These are phyloP conservation scores for Penicillium chermesinum DNA, from an alignment of 495 filamentous ascomycete species.

Conservation along the genomic window DNA sequence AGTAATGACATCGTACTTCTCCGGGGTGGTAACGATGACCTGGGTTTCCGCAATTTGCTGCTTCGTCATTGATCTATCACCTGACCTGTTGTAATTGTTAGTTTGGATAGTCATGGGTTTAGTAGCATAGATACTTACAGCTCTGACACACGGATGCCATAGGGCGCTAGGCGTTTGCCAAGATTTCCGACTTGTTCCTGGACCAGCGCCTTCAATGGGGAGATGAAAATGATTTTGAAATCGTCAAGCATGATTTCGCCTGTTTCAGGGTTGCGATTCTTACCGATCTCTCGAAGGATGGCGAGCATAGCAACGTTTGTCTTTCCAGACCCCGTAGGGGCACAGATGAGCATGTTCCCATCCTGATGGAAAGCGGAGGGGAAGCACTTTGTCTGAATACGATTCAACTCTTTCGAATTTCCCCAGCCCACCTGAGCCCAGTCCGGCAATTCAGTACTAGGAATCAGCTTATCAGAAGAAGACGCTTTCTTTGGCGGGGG, in stretches of 20 bases:
- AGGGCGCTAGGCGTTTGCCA: slow-evolving; percentile 81
- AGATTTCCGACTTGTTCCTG: slow-evolving; percentile 98
- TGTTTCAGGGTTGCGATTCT: slow-evolving; percentile 78
- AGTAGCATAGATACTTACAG: slow-evolving; percentile 28
- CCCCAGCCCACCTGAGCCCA: slow-evolving; percentile 89
- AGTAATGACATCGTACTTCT: slow-evolving; percentile 99
- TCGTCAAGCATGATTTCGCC: slow-evolving; percentile 90
- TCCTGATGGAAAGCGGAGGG: slow-evolving; percentile 89
- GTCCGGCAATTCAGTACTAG: slow-evolving; percentile 80
- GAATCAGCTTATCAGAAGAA: slow-evolving; percentile 65
- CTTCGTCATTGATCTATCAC: slow-evolving; percentile 97
- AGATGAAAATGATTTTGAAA: slow-evolving; percentile 98
- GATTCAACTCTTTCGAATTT: slow-evolving; percentile 75
- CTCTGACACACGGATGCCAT: slow-evolving; percentile 87
- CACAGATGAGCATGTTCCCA: slow-evolving; percentile 96
- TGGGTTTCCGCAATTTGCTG: slow-evolving; percentile 97
- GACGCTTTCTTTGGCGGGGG: slow-evolving; percentile 79
- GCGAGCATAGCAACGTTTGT: slow-evolving; percentile 98
- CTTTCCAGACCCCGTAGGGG: slow-evolving; percentile 95
- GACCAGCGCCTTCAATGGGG: slow-evolving; percentile 93
- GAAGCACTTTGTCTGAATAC: slow-evolving; percentile 90
- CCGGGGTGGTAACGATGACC: slow-evolving; percentile 96
- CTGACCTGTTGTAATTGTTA: slow-evolving; percentile 45
- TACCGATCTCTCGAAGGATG: slow-evolving; percentile 93
- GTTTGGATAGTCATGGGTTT: not conserved